Evolutionary conservation across 1,284 basidiomycete genomes (phyloP), one percentile per base, ranked within the genome.

Genomic region (Austroboletus niveus): DNA sequence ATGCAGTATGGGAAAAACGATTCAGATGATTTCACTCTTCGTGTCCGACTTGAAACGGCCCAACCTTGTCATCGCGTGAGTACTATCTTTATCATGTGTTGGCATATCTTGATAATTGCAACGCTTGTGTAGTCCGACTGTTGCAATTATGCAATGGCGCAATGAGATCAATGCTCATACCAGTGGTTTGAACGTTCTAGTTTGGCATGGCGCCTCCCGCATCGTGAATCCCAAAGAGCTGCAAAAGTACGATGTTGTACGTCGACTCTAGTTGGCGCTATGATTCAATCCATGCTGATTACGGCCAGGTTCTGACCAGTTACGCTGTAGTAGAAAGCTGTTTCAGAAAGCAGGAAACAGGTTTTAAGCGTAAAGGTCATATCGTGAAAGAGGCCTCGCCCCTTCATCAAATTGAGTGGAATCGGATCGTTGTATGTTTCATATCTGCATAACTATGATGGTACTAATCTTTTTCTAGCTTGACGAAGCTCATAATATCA

Each of bases 401-500:
- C 0, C 66, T 98, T 54, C 97, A 99, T 69, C 72, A 78, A 49
- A 82, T 98, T 55, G 73, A 89, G 52, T 99, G 97, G 97, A 85
- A 89, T 60, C 77, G 93, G 55, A 80, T 89, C 53, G 76, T 88
- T 27, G 85, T 84, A 56, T 30, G 79, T 71, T 30, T 45, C 22
- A 2, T 30, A n/a, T 51, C 4, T 9, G 7, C 27, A n/a, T 35
- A 32, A 2, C 17, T 17, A 11, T 17, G 17, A 5, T 42, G 44
- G 34, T n/a, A 11, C n/a, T 42, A 14, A 24, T 50, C 39, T 47
- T 41, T 17, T 35, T 36, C 36, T 54, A 89, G 87, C 83, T 99
- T 40, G 97, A 99, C 63, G 97, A 99, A 73, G 96, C 96, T 8
- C 97, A 99, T 71, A 98, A 97, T 68, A 99, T 97, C 75, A 96